phyloP scores from a whole-genome alignment of 83 land plant species.

The Isoetes engelmannii region DNA sequence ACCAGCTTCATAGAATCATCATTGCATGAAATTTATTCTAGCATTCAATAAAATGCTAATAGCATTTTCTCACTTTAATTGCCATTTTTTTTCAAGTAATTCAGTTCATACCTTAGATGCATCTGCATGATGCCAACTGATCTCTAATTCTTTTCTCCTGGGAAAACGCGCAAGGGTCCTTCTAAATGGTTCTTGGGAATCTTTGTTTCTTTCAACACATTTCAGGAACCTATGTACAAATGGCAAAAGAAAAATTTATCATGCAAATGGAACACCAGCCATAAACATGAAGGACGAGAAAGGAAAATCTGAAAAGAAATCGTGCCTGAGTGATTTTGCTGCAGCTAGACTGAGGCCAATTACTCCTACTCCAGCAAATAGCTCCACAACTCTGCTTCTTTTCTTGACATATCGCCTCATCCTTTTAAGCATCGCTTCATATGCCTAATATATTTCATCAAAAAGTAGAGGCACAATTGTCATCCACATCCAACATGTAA shows the following conservation, averaged over 20 bases:
- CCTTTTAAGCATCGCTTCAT: slow-evolving; percentile 70
- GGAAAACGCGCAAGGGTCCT: slow-evolving; percentile 64
- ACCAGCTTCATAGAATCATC: too few relatives aligned
- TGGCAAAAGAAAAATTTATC: too few relatives aligned
- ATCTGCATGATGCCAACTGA: slow-evolving; percentile 98
- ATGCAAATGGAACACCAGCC: too few relatives aligned
- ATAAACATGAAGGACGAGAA: neutral
- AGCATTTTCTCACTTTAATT: too few relatives aligned
- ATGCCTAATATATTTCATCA: slow-evolving; percentile 47
- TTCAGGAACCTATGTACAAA: slow-evolving; percentile 53
- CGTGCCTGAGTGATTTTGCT: slow-evolving; percentile 68
- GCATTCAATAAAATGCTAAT: too few relatives aligned
- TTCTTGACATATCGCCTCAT: slow-evolving; percentile 69
- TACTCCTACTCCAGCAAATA: slow-evolving; percentile 91
- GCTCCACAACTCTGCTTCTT: slow-evolving; percentile 80
- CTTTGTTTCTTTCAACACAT: slow-evolving; percentile 92
- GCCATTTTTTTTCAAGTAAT: neutral
- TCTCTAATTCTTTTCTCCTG: slow-evolving; percentile 38
- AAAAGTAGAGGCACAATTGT: too few relatives aligned
- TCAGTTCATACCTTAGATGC: slow-evolving; percentile 33
- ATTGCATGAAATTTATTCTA: too few relatives aligned
- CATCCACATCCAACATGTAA: too few relatives aligned
- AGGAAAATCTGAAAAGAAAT: neutral
- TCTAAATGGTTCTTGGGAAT: slow-evolving; percentile 74
- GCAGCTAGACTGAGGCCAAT: slow-evolving; percentile 86